These are phyloP conservation scores for Fraxinus latifolia DNA, from an alignment of 305 asterid genomes.

Conservation along the genomic window DNA sequence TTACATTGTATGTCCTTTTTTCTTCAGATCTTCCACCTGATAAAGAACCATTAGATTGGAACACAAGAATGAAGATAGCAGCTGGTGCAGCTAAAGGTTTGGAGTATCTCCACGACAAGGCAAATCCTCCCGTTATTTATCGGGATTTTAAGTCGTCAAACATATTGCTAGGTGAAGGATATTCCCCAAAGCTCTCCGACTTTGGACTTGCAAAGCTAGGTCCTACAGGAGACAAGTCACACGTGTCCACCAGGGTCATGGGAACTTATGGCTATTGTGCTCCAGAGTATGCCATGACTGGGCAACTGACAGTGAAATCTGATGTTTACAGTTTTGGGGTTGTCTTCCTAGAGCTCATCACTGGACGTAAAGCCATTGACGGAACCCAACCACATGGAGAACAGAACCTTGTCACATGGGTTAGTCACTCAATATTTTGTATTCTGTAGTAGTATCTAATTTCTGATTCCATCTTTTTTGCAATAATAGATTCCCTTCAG, in stretches of 20 bases:
- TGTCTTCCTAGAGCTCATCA: slow-evolving; percentile 87
- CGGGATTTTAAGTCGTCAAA: slow-evolving; percentile 96
- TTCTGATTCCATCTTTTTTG: background rate
- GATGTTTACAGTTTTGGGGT: slow-evolving; percentile 98
- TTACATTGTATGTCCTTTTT: background rate
- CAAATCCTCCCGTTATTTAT: slow-evolving; percentile 94
- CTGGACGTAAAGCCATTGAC: slow-evolving; percentile 95
- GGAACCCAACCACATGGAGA: slow-evolving; percentile 77
- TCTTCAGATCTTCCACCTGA: slow-evolving; percentile 79
- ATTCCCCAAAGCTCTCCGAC: slow-evolving; percentile 81
- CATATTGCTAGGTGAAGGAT: slow-evolving; percentile 83
- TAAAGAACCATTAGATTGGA: slow-evolving; percentile 88
- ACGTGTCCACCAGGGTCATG: slow-evolving; percentile 92
- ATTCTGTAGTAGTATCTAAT: background rate
- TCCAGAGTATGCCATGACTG: slow-evolving; percentile 99
- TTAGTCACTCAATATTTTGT: slow-evolving; percentile 22
- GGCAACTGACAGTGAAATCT: slow-evolving; percentile 90
- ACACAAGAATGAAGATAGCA: slow-evolving; percentile 94
- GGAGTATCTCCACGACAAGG: slow-evolving; percentile 97
- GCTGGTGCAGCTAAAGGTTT: slow-evolving; percentile 97
- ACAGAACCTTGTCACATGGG: slow-evolving; percentile 94
- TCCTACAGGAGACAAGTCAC: slow-evolving; percentile 97
- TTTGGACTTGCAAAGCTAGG: slow-evolving; percentile 98
- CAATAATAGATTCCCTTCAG: background rate
- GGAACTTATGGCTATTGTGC: slow-evolving; percentile 99